phyloP scores from a whole-genome alignment of 495 filamentous ascomycete genomes.

The Sordaria brevicollis region DNA sequence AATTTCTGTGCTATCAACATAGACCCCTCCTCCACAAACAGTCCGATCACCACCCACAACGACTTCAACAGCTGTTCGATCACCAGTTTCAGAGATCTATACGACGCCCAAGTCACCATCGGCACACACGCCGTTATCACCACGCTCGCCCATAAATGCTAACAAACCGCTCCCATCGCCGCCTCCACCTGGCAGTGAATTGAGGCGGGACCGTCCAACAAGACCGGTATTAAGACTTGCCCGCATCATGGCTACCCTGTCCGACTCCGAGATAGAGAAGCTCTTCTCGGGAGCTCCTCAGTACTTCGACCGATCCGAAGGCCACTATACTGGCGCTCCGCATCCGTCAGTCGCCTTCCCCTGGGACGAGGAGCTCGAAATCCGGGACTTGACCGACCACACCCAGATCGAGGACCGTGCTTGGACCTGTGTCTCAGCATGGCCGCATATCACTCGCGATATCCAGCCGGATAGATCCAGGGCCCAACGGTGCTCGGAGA shows the following conservation, averaged over 20 bases:
- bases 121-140: constrained; percentile 18
- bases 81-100: constrained; percentile 8
- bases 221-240: constrained; percentile 35
- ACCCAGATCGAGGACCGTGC: constrained; percentile 44
- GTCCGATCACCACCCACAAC: not conserved
- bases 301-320: constrained; percentile 51
- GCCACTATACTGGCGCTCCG: constrained; percentile 41
- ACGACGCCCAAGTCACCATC: constrained; percentile 7
- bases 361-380: constrained; percentile 52
- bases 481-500: constrained; percentile 20
- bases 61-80: not conserved
- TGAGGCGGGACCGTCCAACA: constrained; percentile 24
- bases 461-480: constrained; percentile 30
- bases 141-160: constrained; percentile 30
- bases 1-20: constrained; percentile 1
- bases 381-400: constrained; percentile 55
- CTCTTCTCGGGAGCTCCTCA: constrained; percentile 72
- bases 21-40: not conserved
- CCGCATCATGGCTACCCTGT: constrained; percentile 48
- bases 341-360: constrained; percentile 61
- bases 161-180: constrained; percentile 45
- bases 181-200: constrained; percentile 36
- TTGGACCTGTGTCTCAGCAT: constrained; percentile 41
- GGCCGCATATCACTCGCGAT: constrained; percentile 38
- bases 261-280: constrained; percentile 51